A percentile compares a stretch with the other conserved stretches of the same genome.
These are phyloP conservation scores for Dissophora ornata DNA, from an alignment of 192 early-diverging fungal species.

Conservation along the genomic window DNA sequence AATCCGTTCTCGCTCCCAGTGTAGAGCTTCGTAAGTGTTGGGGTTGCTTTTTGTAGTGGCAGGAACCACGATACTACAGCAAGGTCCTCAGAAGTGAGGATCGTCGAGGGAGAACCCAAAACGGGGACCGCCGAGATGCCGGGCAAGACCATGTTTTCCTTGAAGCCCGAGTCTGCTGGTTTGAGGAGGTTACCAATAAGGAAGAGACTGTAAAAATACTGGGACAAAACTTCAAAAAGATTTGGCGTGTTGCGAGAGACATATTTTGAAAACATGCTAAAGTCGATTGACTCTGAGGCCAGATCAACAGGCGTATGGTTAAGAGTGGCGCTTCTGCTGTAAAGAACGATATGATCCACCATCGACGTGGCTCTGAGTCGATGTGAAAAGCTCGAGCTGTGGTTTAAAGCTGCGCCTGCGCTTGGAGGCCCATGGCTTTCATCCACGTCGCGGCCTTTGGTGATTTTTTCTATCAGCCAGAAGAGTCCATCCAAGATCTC, in stretches of 20 bases:
- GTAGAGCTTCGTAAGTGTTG: constrained; percentile 56
- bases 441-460: constrained; percentile 6
- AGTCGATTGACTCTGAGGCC: constrained; percentile 25
- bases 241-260: constrained; percentile 52
- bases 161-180: not conserved
- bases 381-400: not conserved
- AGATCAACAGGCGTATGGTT: constrained; percentile 18
- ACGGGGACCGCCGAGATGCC: constrained; percentile 18
- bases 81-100: constrained; percentile 52
- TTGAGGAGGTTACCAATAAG: constrained; percentile 47
- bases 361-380: constrained; percentile 21
- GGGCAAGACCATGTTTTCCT: constrained; percentile 1
- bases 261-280: constrained; percentile 38
- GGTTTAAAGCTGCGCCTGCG: no score
- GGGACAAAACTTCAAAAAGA: constrained; percentile 54
- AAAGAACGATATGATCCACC: constrained; percentile 44
- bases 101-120: constrained; percentile 34
- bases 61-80: constrained; percentile 60
- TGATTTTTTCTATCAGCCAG: constrained; percentile 23
- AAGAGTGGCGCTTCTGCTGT: not conserved
- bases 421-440: no score
- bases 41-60: constrained; percentile 38
- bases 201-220: constrained; percentile 61
- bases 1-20: constrained; percentile 63
- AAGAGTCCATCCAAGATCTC: constrained; percentile 36